These are phyloP conservation scores for Drechslerella coelobrocha DNA, from an alignment of 2,329 filamentous ascomycete species.

Conservation along the genomic window DNA sequence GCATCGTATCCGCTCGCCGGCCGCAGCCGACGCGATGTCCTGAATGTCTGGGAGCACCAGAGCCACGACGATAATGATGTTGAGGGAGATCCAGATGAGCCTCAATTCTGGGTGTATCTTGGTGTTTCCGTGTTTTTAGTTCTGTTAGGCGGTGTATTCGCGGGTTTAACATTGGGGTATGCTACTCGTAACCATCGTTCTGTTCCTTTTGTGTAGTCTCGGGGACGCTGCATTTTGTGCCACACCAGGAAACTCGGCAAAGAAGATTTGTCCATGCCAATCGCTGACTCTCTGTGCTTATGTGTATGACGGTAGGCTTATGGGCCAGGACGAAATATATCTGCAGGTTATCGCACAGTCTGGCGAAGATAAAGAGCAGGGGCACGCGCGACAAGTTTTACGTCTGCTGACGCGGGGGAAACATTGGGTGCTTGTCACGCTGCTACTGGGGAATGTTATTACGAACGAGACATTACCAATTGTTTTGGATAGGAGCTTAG, in stretches of 20 bases:
- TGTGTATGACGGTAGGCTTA: slow-evolving; percentile 55
- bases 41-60: slow-evolving; percentile 24
- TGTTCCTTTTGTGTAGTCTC: background rate
- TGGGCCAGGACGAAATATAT: slow-evolving; percentile 86
- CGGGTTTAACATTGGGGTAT: slow-evolving; percentile 86
- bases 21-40: slow-evolving; percentile 14
- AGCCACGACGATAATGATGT: slow-evolving; percentile 35
- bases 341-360: slow-evolving; percentile 91
- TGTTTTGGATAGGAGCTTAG: slow-evolving; percentile 89
- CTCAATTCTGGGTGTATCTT: slow-evolving; percentile 80
- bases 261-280: no score
- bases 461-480: slow-evolving; percentile 97
- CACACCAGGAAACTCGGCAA: no score
- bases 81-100: slow-evolving; percentile 63
- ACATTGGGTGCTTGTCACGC: slow-evolving; percentile 95
- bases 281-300: background rate
- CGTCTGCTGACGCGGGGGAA: slow-evolving; percentile 84
- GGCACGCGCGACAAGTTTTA: slow-evolving; percentile 81
- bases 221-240: background rate
- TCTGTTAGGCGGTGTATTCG: slow-evolving; percentile 87
- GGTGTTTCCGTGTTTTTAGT: slow-evolving; percentile 80
- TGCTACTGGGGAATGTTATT: slow-evolving; percentile 94
- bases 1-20: slow-evolving; percentile 36
- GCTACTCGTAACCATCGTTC: slow-evolving; percentile 56
- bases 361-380: slow-evolving; percentile 81